A percentile compares a stretch with the other conserved stretches of the same genome.
Evolutionary conservation across 306 rosid genomes (phyloP).

Genomic region (Delonix regia): DNA sequence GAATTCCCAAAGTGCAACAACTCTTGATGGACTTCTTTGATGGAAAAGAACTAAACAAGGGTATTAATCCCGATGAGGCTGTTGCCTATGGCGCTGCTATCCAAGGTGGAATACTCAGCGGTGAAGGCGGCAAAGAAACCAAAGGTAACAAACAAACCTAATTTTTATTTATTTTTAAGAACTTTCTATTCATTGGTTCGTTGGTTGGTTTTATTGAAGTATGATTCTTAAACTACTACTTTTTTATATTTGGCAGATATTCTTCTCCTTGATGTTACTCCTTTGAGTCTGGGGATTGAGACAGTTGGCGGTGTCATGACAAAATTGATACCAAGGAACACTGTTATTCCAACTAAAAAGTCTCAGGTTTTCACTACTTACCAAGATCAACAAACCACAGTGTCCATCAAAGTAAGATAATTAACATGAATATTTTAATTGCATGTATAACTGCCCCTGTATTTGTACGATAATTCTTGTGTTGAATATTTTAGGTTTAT

Average conservation of each 20-base stretch:
- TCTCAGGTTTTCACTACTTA: slow-evolving; percentile 60
- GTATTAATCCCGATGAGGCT: slow-evolving; percentile 67
- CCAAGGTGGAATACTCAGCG: slow-evolving; percentile 59
- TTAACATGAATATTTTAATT: not conserved
- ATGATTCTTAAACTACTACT: not conserved
- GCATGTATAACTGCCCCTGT: not conserved
- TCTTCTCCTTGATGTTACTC: slow-evolving; percentile 58
- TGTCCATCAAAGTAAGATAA: slow-evolving; percentile 49
- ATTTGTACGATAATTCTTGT: not conserved
- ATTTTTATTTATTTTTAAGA: not conserved
- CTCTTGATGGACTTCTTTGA: slow-evolving; percentile 58
- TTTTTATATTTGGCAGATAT: slow-evolving; percentile 31
- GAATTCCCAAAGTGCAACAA: slow-evolving; percentile 65
- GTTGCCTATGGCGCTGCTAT: slow-evolving; percentile 65
- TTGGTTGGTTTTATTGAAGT: not conserved
- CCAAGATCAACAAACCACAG: slow-evolving; percentile 59
- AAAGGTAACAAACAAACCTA: slow-evolving; percentile 31
- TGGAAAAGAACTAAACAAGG: slow-evolving; percentile 62
- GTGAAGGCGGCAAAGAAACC: slow-evolving; percentile 50
- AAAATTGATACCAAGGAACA: slow-evolving; percentile 61
- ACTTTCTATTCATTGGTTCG: not conserved
- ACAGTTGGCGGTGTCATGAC: slow-evolving; percentile 67
- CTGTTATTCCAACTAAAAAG: slow-evolving; percentile 58
- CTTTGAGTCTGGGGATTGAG: slow-evolving; percentile 63
- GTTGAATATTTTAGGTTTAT: slow-evolving; percentile 32